Conservation (phyloP, 257 asterid species). For the Primulina eburnea region DNA sequence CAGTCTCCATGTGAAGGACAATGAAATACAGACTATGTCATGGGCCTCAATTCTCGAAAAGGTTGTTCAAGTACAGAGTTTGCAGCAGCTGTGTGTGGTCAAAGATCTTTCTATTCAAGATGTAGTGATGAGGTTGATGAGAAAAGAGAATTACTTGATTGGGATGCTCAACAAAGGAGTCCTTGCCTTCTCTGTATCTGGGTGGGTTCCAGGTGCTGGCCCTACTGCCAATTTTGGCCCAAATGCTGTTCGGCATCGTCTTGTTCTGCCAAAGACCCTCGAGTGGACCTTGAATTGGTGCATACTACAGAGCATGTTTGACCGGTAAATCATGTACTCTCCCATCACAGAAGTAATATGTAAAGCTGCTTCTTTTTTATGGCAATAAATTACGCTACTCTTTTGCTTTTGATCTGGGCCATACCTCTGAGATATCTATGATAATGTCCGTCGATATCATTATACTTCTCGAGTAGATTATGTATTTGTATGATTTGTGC, state of each 20-base stretch:
- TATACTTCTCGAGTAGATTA: conserved; percentile 3
- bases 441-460: background rate
- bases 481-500: conserved; percentile 11
- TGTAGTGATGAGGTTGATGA: conserved; percentile 87
- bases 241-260: conserved; percentile 48
- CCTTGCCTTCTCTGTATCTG: conserved; percentile 80
- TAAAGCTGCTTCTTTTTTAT: background rate
- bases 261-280: conserved; percentile 80
- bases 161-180: conserved; percentile 98
- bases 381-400: background rate
- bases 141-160: conserved; percentile 93
- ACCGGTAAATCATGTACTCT: conserved; percentile 45
- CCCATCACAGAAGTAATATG: conserved; percentile 15
- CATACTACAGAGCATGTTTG: conserved; percentile 95
- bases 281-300: conserved; percentile 98
- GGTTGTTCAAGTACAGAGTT: conserved; percentile 61
- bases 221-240: conserved; percentile 46
- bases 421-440: background rate
- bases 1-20: conserved; percentile 85
- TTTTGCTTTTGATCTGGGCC: background rate
- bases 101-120: conserved; percentile 89
- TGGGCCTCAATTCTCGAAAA: conserved; percentile 91
- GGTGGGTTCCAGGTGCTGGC: conserved; percentile 86
- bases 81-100: conserved; percentile 70
- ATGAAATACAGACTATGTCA: conserved; percentile 86